Conservation (phyloP, 2,329 filamentous ascomycete species). For the Neofusicoccum cordaticola region DNA sequence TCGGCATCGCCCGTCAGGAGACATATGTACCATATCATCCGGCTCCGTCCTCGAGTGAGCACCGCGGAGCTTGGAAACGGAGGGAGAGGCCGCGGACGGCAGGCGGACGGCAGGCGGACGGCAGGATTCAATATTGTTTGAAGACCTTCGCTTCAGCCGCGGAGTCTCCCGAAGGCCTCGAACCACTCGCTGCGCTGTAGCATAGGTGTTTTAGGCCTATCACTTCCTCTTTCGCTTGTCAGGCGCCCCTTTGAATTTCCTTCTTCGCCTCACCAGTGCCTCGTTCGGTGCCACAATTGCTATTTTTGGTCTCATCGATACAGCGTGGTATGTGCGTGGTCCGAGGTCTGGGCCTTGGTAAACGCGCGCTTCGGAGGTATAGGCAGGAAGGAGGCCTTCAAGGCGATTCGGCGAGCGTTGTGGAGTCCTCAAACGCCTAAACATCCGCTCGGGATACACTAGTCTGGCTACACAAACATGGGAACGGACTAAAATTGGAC, state of each 20-base stretch:
- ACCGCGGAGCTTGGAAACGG: too few species aligned
- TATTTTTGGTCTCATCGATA: not conserved
- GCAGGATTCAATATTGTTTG: too few species aligned
- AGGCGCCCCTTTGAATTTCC: conserved; percentile 5
- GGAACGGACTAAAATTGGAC: not conserved
- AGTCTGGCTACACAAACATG: not conserved
- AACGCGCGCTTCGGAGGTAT: conserved; percentile 1
- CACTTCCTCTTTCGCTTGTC: not conserved
- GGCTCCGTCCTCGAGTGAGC: too few species aligned
- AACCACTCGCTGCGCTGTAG: not conserved
- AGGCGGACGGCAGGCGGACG: too few species aligned
- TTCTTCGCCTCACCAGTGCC: not conserved
- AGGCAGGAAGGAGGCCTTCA: not conserved
- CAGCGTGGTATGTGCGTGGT: not conserved
- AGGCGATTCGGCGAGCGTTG: not conserved
- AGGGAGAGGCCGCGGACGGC: too few species aligned
- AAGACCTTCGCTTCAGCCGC: not conserved
- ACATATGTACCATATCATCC: too few species aligned
- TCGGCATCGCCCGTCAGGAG: too few species aligned
- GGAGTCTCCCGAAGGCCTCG: not conserved
- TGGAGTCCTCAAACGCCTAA: not conserved
- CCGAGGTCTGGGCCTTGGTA: not conserved
- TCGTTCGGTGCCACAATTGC: not conserved
- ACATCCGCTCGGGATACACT: not conserved
- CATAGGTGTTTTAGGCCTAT: not conserved